A percentile compares a stretch with the other conserved stretches of the same genome.
phyloP scores from a whole-genome alignment of 371 early-diverging fungal species.

The Haplosporangium sp. region DNA sequence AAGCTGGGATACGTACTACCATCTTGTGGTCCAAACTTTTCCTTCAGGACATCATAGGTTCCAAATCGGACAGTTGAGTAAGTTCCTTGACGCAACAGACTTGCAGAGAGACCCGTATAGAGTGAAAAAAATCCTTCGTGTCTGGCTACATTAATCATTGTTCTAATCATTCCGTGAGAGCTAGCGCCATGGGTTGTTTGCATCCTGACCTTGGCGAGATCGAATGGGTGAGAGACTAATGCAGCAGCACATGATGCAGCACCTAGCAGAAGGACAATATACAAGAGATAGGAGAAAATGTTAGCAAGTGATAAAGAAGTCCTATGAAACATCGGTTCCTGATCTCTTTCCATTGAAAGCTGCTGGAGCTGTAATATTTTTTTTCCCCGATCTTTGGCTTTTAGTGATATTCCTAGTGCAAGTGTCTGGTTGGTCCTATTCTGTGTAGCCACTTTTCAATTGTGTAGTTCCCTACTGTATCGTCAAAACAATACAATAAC shows the following conservation, averaged over 20 bases:
- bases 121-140: slow-evolving; percentile 68
- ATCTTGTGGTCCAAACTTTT: slow-evolving; percentile 60
- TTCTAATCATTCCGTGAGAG: slow-evolving; percentile 64
- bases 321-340: neutral
- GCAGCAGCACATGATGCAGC: slow-evolving; percentile 55
- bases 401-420: neutral
- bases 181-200: slow-evolving; percentile 75
- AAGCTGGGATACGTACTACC: slow-evolving; percentile 57
- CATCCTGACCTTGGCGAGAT: slow-evolving; percentile 87
- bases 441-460: neutral
- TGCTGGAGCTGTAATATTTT: slow-evolving; percentile 1
- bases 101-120: slow-evolving; percentile 80
- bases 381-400: neutral
- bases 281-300: slow-evolving; percentile 5
- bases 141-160: slow-evolving; percentile 63
- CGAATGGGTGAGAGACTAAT: slow-evolving; percentile 80
- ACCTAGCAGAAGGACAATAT: slow-evolving; percentile 19
- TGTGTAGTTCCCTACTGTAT: neutral
- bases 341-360: neutral
- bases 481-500: too few species aligned
- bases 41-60: slow-evolving; percentile 76
- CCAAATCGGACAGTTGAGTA: slow-evolving; percentile 87
- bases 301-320: neutral
- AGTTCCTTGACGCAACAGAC: slow-evolving; percentile 80
- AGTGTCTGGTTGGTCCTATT: neutral